These are phyloP conservation scores for Tulasnella sp. DNA, from an alignment of 768 basidiomycete genomes.

Conservation along the genomic window DNA sequence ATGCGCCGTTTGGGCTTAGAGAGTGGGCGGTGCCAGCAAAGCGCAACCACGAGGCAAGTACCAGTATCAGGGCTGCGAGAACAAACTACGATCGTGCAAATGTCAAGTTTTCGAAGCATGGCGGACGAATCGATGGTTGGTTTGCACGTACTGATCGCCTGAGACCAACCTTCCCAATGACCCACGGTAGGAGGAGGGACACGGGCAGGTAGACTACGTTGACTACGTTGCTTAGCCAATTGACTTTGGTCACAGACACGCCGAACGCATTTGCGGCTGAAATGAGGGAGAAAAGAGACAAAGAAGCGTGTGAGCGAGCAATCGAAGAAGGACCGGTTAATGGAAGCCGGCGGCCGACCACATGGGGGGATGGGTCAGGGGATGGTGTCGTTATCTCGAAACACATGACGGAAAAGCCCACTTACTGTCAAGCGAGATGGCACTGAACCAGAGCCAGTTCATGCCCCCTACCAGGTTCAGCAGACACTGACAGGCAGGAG, in stretches of 20 bases:
- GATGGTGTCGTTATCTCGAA: not conserved
- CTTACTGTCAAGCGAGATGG: conserved; percentile 67
- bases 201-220: conserved; percentile 60
- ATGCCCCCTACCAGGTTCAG: conserved; percentile 62
- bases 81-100: conserved; percentile 50
- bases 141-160: conserved; percentile 54
- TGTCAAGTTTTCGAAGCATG: not conserved
- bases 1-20: conserved; percentile 52
- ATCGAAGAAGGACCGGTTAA: conserved; percentile 1
- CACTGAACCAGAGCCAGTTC: conserved; percentile 81
- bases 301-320: not conserved
- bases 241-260: conserved; percentile 67
- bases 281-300: not conserved
- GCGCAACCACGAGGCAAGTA: conserved; percentile 71
- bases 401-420: not conserved
- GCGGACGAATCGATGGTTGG: not conserved
- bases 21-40: conserved; percentile 63
- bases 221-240: conserved; percentile 75
- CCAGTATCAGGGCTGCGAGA: conserved; percentile 50
- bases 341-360: not conserved
- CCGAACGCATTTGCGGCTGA: conserved; percentile 42
- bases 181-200: conserved; percentile 55
- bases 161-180: conserved; percentile 59
- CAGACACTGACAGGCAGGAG: conserved; percentile 38
- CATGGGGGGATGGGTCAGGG: not conserved